Evolutionary conservation across 2,329 filamentous ascomycete genomes (phyloP).

Genomic region (Nigrograna mackinnonii): DNA sequence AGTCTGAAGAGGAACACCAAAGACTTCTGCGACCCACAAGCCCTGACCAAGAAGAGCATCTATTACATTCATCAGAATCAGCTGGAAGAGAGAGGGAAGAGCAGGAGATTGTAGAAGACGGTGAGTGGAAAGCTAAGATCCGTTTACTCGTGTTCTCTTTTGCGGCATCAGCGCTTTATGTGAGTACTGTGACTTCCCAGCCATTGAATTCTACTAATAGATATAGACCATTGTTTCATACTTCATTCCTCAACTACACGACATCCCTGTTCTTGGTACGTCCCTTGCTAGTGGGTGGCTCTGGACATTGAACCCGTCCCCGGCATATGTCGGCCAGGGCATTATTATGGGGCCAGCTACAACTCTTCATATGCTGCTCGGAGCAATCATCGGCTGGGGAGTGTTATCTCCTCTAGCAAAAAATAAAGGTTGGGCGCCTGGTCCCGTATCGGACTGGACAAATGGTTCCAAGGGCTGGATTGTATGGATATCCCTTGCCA

Average conservation of each 20-base stretch:
- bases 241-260: constrained; percentile 83
- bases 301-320: constrained; percentile 94
- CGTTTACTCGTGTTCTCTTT: constrained; percentile 64
- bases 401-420: constrained; percentile 89
- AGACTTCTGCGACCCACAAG: constrained; percentile 33
- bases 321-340: constrained; percentile 96
- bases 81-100: constrained; percentile 19
- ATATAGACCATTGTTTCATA: constrained; percentile 78
- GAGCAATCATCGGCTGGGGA: constrained; percentile 88
- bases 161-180: constrained; percentile 58
- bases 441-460: constrained; percentile 85
- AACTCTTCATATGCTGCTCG: constrained; percentile 92
- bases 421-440: constrained; percentile 83
- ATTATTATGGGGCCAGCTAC: constrained; percentile 98
- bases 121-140: constrained; percentile 66
- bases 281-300: constrained; percentile 79
- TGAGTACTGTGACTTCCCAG: constrained; percentile 34
- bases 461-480: constrained; percentile 97
- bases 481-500: constrained; percentile 92
- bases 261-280: constrained; percentile 83
- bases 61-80: constrained; percentile 16
- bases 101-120: constrained; percentile 34
- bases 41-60: constrained; percentile 22
- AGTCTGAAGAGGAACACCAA: constrained; percentile 35
- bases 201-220: constrained; percentile 3